These are phyloP conservation scores for Effrenium voratum DNA, from an alignment of 73 alveolate genomes.

Conservation along the genomic window DNA sequence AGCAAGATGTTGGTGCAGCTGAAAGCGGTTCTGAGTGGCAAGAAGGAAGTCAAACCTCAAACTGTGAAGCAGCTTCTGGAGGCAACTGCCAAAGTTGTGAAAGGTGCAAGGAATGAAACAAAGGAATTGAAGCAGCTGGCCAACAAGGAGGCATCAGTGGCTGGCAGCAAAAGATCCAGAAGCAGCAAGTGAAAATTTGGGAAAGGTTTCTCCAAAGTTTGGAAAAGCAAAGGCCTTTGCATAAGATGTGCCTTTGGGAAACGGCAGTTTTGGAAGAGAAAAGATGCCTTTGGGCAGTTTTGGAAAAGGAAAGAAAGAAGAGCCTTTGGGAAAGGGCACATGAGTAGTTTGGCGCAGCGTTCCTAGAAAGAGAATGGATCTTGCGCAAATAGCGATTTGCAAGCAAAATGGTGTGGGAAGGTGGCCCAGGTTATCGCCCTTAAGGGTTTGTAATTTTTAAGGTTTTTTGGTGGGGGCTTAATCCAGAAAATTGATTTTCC, in stretches of 20 bases:
- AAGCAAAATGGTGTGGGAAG: too few species aligned
- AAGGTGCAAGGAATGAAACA: constrained; percentile 17
- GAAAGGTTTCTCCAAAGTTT: background rate
- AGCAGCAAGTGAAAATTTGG: background rate
- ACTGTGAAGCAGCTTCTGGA: background rate
- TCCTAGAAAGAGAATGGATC: too few species aligned
- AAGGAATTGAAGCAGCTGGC: constrained; percentile 24
- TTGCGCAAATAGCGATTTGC: too few species aligned
- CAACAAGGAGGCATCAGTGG: background rate
- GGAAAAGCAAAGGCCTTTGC: too few species aligned
- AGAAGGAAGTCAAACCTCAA: background rate
- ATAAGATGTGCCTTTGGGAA: background rate
- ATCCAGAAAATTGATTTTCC: too few species aligned
- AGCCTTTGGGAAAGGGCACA: constrained; percentile 6
- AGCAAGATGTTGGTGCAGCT: background rate
- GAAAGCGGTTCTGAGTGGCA: background rate
- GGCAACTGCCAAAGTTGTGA: background rate
- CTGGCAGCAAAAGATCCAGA: background rate
- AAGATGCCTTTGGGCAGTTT: background rate
- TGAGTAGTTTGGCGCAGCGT: too few species aligned
- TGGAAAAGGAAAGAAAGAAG: background rate
- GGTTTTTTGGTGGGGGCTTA: too few species aligned
- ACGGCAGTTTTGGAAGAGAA: background rate
- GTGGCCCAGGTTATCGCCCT: too few species aligned
- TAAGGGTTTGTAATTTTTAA: too few species aligned